Base-by-base conservation (phyloP, 106 monocot genomes). In the Apostasia shenzhenica region DNA sequence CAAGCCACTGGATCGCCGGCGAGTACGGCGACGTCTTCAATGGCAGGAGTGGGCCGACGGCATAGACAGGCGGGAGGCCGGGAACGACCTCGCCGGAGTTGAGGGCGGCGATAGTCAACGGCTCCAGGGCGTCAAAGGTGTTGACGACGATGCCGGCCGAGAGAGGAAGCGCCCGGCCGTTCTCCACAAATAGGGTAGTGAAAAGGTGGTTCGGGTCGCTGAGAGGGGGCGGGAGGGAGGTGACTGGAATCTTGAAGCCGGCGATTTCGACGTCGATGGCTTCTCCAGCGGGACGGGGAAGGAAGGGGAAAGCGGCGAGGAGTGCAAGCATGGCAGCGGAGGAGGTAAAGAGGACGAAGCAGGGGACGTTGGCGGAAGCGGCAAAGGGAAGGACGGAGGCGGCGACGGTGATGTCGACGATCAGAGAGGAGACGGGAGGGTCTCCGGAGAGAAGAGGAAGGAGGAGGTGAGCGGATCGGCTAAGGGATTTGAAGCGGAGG, bases 91-190 rank as follows among this genome's bases (percentile, higher is more conserved):
- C 8, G 2, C 75, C 67, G 5, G 42, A 46, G 53, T 81, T 76
- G 43, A 86, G 79, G 44, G 80, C 80, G 1, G 67, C 55, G 54
- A 90, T 63, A 3, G 78, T n/a, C 37, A 58, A 73, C 2, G 46
- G 49, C 70, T 91, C 87, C 1, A 87, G 41, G 0, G 74, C 74
- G 0, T 72, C 65, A 39, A 81, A 84, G 1, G 84, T 84, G 72
- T 91, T 91, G 50, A 87, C 41, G 49, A 91, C 6, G 38, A 91
- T 70, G 7, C 84, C 87, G 46, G 62, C 61, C 0, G 77, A 73
- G 8, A 51, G 45, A 4, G 3, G 2, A 41, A 82, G 4, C 3
- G 49, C 42, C 11, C 45, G 73, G 38, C 77, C 65, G 45, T 83
- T 81, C 40, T 61, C 72, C 8, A 80, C 6, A 54, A 82, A 66